Evolutionary conservation across 2,329 filamentous ascomycete genomes (phyloP).

Genomic region (Trichoderma koningii): DNA sequence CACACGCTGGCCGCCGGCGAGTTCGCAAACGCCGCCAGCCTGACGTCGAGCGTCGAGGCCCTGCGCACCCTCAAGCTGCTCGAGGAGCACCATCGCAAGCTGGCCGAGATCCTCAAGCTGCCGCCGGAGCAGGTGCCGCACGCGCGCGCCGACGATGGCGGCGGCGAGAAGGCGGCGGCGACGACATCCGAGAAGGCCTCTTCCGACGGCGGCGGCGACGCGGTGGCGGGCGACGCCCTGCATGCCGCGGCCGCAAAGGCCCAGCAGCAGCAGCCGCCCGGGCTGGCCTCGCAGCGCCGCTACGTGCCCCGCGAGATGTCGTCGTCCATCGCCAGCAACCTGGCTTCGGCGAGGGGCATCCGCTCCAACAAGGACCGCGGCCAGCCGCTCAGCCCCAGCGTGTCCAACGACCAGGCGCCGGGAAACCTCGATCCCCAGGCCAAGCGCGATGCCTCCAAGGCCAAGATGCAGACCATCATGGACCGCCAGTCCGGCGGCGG

Average conservation of each 20-base stretch:
- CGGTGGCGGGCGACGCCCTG: conserved; percentile 32
- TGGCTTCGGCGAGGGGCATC: conserved; percentile 84
- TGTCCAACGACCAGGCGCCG: conserved; percentile 73
- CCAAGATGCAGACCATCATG: conserved; percentile 59
- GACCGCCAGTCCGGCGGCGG: conserved; percentile 47
- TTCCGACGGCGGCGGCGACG: not conserved
- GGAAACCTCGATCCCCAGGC: conserved; percentile 65
- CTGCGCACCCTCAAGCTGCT: conserved; percentile 81
- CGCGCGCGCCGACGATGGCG: conserved; percentile 30
- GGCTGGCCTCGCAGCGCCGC: conserved; percentile 47
- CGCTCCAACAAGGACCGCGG: conserved; percentile 62
- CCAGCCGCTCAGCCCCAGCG: conserved; percentile 69
- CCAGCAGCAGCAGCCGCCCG: conserved; percentile 34
- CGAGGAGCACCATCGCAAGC: conserved; percentile 81
- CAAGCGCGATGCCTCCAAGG: conserved; percentile 51
- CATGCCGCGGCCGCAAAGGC: conserved; percentile 34
- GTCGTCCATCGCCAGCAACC: conserved; percentile 84
- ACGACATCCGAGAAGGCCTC: conserved; percentile 31
- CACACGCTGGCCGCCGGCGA: conserved; percentile 86
- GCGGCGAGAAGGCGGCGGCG: conserved; percentile 36
- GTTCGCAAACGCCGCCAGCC: conserved; percentile 79
- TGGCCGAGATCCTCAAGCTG: conserved; percentile 78
- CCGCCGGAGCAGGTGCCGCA: conserved; percentile 53
- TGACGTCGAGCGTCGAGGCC: conserved; percentile 69
- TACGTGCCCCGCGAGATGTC: conserved; percentile 68